phyloP scores from a whole-genome alignment of 768 basidiomycete species.

The Hemileccinum impolitum region DNA sequence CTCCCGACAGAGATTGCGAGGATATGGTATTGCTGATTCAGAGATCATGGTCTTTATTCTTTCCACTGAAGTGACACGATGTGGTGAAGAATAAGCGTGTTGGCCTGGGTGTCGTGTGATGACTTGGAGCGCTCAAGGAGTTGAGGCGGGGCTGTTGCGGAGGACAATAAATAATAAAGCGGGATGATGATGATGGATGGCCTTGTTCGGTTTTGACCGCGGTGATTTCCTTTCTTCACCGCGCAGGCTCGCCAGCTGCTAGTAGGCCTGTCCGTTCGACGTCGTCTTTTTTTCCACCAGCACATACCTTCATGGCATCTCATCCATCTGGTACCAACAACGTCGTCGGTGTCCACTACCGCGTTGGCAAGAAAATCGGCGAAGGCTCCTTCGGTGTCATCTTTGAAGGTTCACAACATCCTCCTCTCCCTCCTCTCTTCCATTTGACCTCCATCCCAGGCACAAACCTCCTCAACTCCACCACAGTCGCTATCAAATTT shows the following conservation, averaged over 20 bases:
- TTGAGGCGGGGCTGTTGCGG: conserved; percentile 20
- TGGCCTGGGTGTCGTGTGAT: no score
- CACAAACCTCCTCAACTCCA: conserved; percentile 95
- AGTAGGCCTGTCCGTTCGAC: background rate
- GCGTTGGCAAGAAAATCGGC: conserved; percentile 98
- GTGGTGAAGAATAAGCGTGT: no score
- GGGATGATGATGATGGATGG: no score
- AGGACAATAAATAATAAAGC: conserved; percentile 4
- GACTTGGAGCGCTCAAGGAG: no score
- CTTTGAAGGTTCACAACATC: conserved; percentile 63
- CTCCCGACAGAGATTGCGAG: no score
- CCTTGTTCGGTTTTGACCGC: conserved; percentile 30
- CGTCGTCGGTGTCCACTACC: conserved; percentile 94
- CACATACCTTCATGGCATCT: conserved; percentile 42
- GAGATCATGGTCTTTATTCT: no score
- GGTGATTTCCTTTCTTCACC: conserved; percentile 31
- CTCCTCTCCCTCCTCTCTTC: background rate
- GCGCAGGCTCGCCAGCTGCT: conserved; percentile 27
- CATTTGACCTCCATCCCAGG: conserved; percentile 44
- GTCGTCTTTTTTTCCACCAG: conserved; percentile 15
- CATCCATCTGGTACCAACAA: conserved; percentile 63
- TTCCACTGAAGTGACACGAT: no score
- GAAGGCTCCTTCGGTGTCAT: conserved; percentile 98
- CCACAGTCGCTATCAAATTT: conserved; percentile 99
- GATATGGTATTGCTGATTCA: no score